Percentiles rank a stretch among this genome's conserved stretches.
phyloP scores from a whole-genome alignment of 108 stramenopile genomes.

The Seminavis robusta region DNA sequence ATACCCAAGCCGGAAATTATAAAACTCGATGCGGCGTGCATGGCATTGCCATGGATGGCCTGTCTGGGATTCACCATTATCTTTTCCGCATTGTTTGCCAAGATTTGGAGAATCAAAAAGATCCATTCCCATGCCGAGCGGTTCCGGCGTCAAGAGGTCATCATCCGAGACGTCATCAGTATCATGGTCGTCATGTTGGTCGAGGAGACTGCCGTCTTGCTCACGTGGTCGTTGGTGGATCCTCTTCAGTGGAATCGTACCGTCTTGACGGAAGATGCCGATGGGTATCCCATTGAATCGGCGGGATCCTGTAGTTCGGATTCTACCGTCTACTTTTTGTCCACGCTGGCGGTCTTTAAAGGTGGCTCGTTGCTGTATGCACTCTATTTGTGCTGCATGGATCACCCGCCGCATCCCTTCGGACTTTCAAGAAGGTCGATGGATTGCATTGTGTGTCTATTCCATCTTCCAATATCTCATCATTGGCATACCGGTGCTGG shows the following conservation, averaged over 20 bases:
- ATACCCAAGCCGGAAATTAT: not conserved
- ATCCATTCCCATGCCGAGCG: constrained; percentile 14
- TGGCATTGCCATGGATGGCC: constrained; percentile 26
- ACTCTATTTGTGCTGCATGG: no score
- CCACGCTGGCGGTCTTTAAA: no score
- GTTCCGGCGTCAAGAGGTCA: constrained; percentile 43
- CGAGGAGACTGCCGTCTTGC: constrained; percentile 5
- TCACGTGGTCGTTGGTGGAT: constrained; percentile 23
- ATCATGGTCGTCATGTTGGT: constrained; percentile 15
- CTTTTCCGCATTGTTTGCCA: constrained; percentile 51
- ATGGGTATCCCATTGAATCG: no score
- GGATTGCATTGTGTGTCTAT: no score
- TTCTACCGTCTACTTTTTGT: no score
- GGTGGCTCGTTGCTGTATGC: no score
- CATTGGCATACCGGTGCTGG: no score
- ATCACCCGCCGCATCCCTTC: no score
- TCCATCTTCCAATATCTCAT: no score
- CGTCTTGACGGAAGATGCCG: no score
- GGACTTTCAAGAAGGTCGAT: no score
- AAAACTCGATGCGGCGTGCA: not conserved
- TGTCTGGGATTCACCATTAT: constrained; percentile 39
- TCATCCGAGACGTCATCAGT: constrained; percentile 28
- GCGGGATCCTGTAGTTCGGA: no score
- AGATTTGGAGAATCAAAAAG: constrained; percentile 48
- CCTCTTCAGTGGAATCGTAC: constrained; percentile 13